phyloP scores from a whole-genome alignment of 768 basidiomycete genomes.

The Coprinellus micaceus region DNA sequence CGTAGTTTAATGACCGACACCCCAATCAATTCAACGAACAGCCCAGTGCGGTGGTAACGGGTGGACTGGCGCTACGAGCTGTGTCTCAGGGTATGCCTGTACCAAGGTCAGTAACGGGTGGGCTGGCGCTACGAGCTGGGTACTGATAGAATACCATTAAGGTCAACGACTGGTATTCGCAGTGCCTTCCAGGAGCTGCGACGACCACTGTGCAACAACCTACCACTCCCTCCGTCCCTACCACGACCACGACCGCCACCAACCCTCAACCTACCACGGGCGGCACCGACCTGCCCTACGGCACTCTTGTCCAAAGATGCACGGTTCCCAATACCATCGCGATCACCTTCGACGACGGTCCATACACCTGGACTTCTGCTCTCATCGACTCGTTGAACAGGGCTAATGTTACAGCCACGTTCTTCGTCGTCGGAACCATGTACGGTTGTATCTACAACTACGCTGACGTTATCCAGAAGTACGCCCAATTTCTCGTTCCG shows the following conservation, averaged over 20 bases:
- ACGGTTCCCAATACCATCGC: constrained; percentile 13
- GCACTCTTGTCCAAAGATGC: constrained; percentile 12
- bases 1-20: not conserved
- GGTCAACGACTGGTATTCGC: constrained; percentile 48
- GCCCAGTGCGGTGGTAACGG: constrained; percentile 52
- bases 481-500: constrained; percentile 15
- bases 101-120: constrained; percentile 42
- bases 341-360: constrained; percentile 18
- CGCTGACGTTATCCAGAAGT: constrained; percentile 27
- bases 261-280: constrained; percentile 4
- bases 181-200: constrained; percentile 43
- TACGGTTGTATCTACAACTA: constrained; percentile 39
- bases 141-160: too few relatives aligned
- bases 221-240: constrained; percentile 16
- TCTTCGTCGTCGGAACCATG: constrained; percentile 39
- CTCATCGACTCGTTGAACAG: constrained; percentile 19
- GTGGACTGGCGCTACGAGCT: constrained; percentile 50
- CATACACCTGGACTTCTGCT: constrained; percentile 14
- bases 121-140: too few relatives aligned
- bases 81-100: constrained; percentile 46
- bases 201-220: constrained; percentile 11
- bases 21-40: not conserved
- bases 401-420: constrained; percentile 35
- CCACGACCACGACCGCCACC: constrained; percentile 6
- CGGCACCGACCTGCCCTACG: constrained; percentile 12